Percentiles rank a stretch among this genome's conserved stretches.
Evolutionary conservation across 2,329 filamentous ascomycete genomes (phyloP).

Genomic region (Lasiodiplodia sp.): DNA sequence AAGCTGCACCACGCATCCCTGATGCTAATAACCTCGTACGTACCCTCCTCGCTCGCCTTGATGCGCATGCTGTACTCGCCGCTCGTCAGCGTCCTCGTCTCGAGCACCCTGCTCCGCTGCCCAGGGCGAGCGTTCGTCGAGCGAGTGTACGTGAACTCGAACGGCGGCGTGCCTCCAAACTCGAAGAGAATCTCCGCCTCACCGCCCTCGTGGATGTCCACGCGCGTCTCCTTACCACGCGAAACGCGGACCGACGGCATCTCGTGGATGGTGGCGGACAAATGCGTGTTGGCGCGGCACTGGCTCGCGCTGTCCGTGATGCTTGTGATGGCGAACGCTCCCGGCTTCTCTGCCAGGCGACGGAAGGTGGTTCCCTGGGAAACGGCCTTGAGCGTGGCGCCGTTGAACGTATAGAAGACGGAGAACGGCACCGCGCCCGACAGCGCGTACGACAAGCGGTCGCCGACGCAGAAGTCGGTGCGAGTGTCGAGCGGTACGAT

Average conservation of each 20-base stretch:
- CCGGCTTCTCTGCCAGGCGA: constrained; percentile 89
- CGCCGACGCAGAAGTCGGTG: constrained; percentile 91
- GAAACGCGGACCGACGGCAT: constrained; percentile 92
- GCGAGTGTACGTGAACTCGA: constrained; percentile 96
- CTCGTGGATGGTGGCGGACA: constrained; percentile 85
- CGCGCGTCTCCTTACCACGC: constrained; percentile 78
- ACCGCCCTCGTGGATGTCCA: constrained; percentile 96
- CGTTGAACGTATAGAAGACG: constrained; percentile 89
- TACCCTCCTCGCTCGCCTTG: constrained; percentile 89
- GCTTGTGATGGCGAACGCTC: constrained; percentile 85
- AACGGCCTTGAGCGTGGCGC: constrained; percentile 77
- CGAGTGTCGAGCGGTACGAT: constrained; percentile 87
- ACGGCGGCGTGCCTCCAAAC: constrained; percentile 93
- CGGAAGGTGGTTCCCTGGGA: constrained; percentile 84
- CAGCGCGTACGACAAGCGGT: constrained; percentile 90
- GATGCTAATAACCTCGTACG: constrained; percentile 96
- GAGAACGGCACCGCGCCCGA: constrained; percentile 92
- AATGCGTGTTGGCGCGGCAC: constrained; percentile 79
- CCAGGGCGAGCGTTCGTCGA: constrained; percentile 78
- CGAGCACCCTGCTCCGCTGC: constrained; percentile 74
- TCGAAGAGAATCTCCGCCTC: constrained; percentile 93
- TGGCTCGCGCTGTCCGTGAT: constrained; percentile 88
- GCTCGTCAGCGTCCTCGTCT: constrained; percentile 87
- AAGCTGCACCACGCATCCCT: constrained; percentile 94
- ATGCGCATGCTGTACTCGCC: constrained; percentile 83